These are phyloP conservation scores for Fistulifera solaris DNA, from an alignment of 108 stramenopile species.

Conservation along the genomic window DNA sequence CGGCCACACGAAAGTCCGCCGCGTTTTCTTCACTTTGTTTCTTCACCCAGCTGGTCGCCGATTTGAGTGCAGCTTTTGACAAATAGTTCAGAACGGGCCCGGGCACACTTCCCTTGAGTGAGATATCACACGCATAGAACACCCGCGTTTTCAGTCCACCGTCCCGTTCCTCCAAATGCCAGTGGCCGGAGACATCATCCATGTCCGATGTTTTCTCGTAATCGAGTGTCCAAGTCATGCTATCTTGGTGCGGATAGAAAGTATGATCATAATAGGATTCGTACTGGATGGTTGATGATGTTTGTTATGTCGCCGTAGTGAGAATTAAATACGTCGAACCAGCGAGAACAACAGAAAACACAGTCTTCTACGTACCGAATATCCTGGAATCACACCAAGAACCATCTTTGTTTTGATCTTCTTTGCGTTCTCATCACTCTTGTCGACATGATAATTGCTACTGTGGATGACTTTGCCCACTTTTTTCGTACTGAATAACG, in stretches of 20 bases:
- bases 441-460: slow-evolving; percentile 41
- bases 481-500: slow-evolving; percentile 38
- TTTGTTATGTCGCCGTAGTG: not conserved
- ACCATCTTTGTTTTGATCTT: slow-evolving; percentile 56
- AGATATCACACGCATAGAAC: slow-evolving; percentile 65
- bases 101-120: slow-evolving; percentile 44
- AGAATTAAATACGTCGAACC: not conserved
- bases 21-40: slow-evolving; percentile 57
- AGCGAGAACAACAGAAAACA: slow-evolving; percentile 1
- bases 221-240: slow-evolving; percentile 61
- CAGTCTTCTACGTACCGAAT: slow-evolving; percentile 31
- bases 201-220: slow-evolving; percentile 66
- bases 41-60: slow-evolving; percentile 69
- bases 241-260: slow-evolving; percentile 27
- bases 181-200: slow-evolving; percentile 67
- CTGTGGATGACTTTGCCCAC: slow-evolving; percentile 54
- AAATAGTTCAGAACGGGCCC: slow-evolving; percentile 53
- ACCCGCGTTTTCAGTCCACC: slow-evolving; percentile 34
- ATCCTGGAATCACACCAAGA: slow-evolving; percentile 60
- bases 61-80: slow-evolving; percentile 50
- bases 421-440: slow-evolving; percentile 27
- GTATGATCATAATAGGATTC: slow-evolving; percentile 52
- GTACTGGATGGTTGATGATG: slow-evolving; percentile 21
- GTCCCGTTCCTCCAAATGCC: slow-evolving; percentile 57
- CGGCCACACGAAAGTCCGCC: no score